Base-by-base conservation (phyloP, 83 land plant species). In the Picea abies region DNA sequence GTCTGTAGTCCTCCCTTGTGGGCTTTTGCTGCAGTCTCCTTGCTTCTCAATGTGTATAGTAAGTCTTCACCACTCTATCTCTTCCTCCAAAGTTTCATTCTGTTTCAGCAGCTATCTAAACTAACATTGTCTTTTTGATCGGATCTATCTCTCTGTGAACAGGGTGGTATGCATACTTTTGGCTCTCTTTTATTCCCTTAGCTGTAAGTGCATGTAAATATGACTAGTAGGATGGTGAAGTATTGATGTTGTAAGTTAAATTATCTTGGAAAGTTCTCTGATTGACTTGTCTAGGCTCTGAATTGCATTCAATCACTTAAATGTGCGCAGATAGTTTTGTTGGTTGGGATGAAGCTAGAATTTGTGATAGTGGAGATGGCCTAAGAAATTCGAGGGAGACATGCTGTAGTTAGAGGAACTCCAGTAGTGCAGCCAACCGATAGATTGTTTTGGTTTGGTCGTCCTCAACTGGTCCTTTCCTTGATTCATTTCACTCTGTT, bases 161-260 rank as follows among this genome's bases (percentile, higher is more conserved):
- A 92, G 92, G 56, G n/a, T 90, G 89, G 76, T 63, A 82, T 65
- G 79, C 44, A 63, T 85, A 88, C 60, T 63, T 83, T 26, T 90
- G 90, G 90, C 88, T 86, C 4, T 87, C 92, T 14, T 90, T 92
- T 56, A 72, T 90, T 35, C 94, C 94, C 16, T 79, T 92, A 41
- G 32, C 82, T 81, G 94, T 92, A 88, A 87, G 85, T 5, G 23
- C 16, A 17, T 8, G 4, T 1, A 65, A 37, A 8, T 37, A 1
- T 47, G 8, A 77, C 32, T 78, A 62, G 2, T 19, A 10, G 26
- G 23, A 26, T 65, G 26, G 11, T 29, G 29, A 29, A 32, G 7
- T 32, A 60, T 5, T 19, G 22, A 7, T 11, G 70, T 76, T 41
- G 63, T 65, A 7, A 58, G 65, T 41, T 58, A 16, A 29, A 10